Evolutionary conservation across 768 basidiomycete genomes (phyloP).

Genomic region (Tylopilus subfusipes): DNA sequence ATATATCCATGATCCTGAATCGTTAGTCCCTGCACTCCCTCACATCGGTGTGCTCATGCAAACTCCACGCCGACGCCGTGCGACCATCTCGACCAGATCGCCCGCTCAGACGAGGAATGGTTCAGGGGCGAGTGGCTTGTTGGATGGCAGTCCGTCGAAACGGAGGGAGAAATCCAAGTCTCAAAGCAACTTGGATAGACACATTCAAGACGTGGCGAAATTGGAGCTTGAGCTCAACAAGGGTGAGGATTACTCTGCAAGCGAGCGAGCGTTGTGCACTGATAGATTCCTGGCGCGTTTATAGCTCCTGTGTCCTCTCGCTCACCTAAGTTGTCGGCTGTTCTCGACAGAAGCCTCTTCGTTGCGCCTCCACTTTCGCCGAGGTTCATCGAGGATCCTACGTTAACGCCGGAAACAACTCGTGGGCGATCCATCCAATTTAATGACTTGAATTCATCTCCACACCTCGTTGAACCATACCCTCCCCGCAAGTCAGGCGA

Average conservation of each 20-base stretch:
- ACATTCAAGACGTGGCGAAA: slow-evolving; percentile 62
- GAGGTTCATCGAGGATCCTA: slow-evolving; percentile 38
- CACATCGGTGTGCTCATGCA: slow-evolving; percentile 21
- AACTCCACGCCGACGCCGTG: slow-evolving; percentile 45
- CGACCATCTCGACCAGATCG: slow-evolving; percentile 66
- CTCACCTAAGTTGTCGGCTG: slow-evolving; percentile 57
- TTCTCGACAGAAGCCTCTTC: slow-evolving; percentile 68
- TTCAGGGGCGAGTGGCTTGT: slow-evolving; percentile 27
- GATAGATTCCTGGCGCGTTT: not conserved
- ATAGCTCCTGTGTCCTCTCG: slow-evolving; percentile 36
- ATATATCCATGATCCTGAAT: slow-evolving; percentile 16
- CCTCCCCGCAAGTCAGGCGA: slow-evolving; percentile 44
- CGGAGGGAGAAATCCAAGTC: slow-evolving; percentile 65
- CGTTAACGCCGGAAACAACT: slow-evolving; percentile 22
- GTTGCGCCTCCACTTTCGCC: slow-evolving; percentile 47
- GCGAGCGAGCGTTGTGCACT: not conserved
- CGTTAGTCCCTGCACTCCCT: slow-evolving; percentile 20
- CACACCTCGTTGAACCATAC: slow-evolving; percentile 62
- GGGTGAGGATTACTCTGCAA: slow-evolving; percentile 40
- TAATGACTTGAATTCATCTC: slow-evolving; percentile 56
- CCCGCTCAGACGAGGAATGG: slow-evolving; percentile 39
- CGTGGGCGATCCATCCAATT: slow-evolving; percentile 18
- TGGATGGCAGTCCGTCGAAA: slow-evolving; percentile 56
- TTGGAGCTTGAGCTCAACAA: slow-evolving; percentile 63
- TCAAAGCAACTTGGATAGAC: slow-evolving; percentile 59